A percentile compares a stretch with the other conserved stretches of the same genome.
Conservation (phyloP, 2,329 filamentous ascomycete species). For the Colletotrichum orbiculare region DNA sequence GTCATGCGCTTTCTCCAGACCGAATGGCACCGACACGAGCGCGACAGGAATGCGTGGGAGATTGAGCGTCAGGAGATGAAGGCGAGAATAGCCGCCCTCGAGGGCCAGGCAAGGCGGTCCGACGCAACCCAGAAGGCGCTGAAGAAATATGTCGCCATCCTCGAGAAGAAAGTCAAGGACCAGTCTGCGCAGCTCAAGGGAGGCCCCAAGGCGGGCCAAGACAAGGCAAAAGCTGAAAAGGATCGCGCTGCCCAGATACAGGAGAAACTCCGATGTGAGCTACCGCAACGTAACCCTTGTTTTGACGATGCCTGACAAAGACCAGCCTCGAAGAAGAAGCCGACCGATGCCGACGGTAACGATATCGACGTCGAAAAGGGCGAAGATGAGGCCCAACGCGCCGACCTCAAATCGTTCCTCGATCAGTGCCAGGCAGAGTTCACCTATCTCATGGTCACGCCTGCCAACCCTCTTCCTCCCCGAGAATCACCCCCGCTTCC, state of each 20-base stretch:
- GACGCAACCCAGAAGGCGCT: conserved; percentile 90
- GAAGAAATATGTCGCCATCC: conserved; percentile 88
- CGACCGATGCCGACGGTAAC: conserved; percentile 55
- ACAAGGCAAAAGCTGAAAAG: conserved; percentile 58
- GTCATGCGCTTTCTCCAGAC: conserved; percentile 99
- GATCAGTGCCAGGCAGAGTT: conserved; percentile 75
- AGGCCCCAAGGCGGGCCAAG: conserved; percentile 56
- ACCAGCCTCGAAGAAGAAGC: conserved; percentile 30
- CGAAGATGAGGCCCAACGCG: conserved; percentile 63
- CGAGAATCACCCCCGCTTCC: conserved; percentile 70
- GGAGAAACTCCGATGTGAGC: conserved; percentile 66
- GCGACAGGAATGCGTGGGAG: conserved; percentile 98
- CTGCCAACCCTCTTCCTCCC: conserved; percentile 73
- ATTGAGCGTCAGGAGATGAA: conserved; percentile 99
- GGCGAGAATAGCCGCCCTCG: conserved; percentile 91
- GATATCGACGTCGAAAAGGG: conserved; percentile 54
- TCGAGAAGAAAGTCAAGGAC: conserved; percentile 88
- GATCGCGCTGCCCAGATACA: conserved; percentile 65
- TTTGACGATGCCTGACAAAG: background rate
- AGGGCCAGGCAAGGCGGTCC: conserved; percentile 87
- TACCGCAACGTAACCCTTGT: background rate
- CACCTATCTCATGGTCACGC: conserved; percentile 75
- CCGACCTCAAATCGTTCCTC: conserved; percentile 69
- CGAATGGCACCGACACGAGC: conserved; percentile 98
- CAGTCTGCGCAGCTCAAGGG: conserved; percentile 79